Conservation (phyloP, 495 filamentous ascomycete genomes). For the Sporormia fimetaria region DNA sequence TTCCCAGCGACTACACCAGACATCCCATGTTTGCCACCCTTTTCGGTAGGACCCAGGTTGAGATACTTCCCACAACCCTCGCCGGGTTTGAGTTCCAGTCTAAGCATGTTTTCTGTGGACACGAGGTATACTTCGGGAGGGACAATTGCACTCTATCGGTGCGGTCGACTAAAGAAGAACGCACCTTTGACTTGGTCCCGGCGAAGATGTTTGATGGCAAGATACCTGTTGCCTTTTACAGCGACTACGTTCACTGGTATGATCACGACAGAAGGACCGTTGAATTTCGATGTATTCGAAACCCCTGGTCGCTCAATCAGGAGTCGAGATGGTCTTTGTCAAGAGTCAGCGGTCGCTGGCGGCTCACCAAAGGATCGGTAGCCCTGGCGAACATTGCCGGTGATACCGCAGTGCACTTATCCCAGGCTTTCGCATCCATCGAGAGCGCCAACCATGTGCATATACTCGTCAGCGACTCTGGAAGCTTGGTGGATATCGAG, state of each 20-base stretch:
- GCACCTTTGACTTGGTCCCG: conserved; percentile 40
- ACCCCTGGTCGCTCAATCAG: conserved; percentile 35
- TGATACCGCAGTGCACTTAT: neutral
- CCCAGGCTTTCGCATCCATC: conserved; percentile 6
- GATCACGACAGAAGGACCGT: conserved; percentile 36
- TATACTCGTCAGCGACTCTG: conserved; percentile 1
- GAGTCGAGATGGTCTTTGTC: conserved; percentile 8
- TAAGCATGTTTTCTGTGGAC: conserved; percentile 22
- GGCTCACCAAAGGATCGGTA: neutral
- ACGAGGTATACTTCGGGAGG: conserved; percentile 37
- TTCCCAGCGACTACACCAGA: conserved; percentile 39
- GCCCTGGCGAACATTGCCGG: conserved; percentile 6
- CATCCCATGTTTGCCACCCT: conserved; percentile 36
- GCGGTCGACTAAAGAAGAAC: conserved; percentile 4
- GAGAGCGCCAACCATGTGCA: neutral
- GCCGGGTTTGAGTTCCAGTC: conserved; percentile 39
- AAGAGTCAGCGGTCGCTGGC: conserved; percentile 4
- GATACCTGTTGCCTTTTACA: conserved; percentile 39
- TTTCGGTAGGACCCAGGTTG: conserved; percentile 34
- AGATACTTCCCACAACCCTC: conserved; percentile 37
- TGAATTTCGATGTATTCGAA: conserved; percentile 39
- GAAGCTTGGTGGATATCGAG: conserved; percentile 6
- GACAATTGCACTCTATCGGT: conserved; percentile 26
- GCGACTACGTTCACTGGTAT: conserved; percentile 49
- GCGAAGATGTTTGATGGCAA: conserved; percentile 31